Evolutionary conservation across 176 grass and related monocot species (phyloP).

Genomic region (Tillandsia leiboldiana): DNA sequence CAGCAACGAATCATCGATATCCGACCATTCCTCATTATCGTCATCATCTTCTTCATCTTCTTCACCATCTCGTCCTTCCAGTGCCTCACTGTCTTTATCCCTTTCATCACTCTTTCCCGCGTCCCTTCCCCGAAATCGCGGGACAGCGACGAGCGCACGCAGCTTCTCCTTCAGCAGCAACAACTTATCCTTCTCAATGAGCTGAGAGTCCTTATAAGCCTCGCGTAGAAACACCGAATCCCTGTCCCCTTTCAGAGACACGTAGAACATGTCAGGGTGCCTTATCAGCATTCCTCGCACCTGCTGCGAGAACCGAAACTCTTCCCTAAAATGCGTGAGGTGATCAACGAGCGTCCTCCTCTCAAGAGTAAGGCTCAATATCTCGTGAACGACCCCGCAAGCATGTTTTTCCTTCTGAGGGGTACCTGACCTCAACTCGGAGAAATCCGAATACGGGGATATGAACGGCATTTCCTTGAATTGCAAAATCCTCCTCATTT

Average conservation of each 20-base stretch:
- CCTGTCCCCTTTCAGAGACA: slow-evolving; percentile 78
- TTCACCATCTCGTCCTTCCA: slow-evolving; percentile 10
- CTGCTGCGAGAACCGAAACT: slow-evolving; percentile 85
- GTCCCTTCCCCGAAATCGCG: slow-evolving; percentile 37
- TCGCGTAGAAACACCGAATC: slow-evolving; percentile 90
- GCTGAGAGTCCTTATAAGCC: slow-evolving; percentile 71
- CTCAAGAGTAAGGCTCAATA: slow-evolving; percentile 81
- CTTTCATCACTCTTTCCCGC: slow-evolving; percentile 10
- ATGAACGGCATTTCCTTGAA: slow-evolving; percentile 70
- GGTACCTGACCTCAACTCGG: slow-evolving; percentile 41
- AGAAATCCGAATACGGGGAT: slow-evolving; percentile 85
- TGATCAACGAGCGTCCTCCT: slow-evolving; percentile 85
- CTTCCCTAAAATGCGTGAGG: slow-evolving; percentile 82
- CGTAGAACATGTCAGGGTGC: slow-evolving; percentile 92
- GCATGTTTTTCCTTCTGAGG: slow-evolving; percentile 83
- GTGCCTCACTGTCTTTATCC: slow-evolving; percentile 17
- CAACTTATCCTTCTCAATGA: slow-evolving; percentile 72
- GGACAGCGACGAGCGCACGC: slow-evolving; percentile 60
- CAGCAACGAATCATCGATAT: slow-evolving; percentile 54
- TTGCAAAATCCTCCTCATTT: slow-evolving; percentile 38
- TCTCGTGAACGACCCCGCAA: slow-evolving; percentile 77
- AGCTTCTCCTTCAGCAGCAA: slow-evolving; percentile 93
- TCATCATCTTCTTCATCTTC: slow-evolving; percentile 27
- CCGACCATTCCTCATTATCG: slow-evolving; percentile 45
- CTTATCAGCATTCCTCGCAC: slow-evolving; percentile 78